Conservation (phyloP, 495 filamentous ascomycete species). For the Penicillium bovifimosum region DNA sequence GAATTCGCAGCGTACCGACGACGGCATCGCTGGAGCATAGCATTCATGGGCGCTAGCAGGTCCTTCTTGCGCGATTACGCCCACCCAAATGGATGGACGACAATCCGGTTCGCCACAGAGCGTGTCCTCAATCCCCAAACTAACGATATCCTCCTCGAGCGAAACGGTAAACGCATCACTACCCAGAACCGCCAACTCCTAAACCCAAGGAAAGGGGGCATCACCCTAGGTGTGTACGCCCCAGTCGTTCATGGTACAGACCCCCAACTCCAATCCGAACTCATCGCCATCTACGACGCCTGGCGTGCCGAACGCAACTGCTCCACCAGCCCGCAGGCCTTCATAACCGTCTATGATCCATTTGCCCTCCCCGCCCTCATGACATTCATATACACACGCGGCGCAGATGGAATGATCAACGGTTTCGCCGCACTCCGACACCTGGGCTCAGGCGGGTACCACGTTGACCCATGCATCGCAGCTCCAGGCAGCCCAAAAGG, state of each 20-base stretch:
- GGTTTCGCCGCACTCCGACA: slow-evolving; percentile 38
- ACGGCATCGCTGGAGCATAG: slow-evolving; percentile 24
- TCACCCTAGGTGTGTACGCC: slow-evolving; percentile 31
- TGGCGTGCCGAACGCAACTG: slow-evolving; percentile 35
- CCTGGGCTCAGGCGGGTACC: slow-evolving; percentile 35
- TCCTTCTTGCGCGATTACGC: slow-evolving; percentile 23
- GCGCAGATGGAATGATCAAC: slow-evolving; percentile 23
- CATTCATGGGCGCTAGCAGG: slow-evolving; percentile 36
- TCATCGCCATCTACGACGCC: slow-evolving; percentile 33
- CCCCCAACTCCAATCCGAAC: slow-evolving; percentile 23
- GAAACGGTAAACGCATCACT: slow-evolving; percentile 33
- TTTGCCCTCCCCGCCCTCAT: slow-evolving; percentile 38
- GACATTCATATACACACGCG: slow-evolving; percentile 40
- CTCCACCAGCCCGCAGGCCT: slow-evolving; percentile 28
- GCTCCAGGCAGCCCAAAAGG: slow-evolving; percentile 31
- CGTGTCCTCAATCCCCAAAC: slow-evolving; percentile 38
- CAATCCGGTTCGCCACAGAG: slow-evolving; percentile 37
- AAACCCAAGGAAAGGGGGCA: slow-evolving; percentile 28
- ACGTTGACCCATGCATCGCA: slow-evolving; percentile 41
- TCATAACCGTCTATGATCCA: slow-evolving; percentile 41
- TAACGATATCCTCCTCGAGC: slow-evolving; percentile 38
- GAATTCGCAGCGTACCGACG: slow-evolving; percentile 36
- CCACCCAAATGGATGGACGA: slow-evolving; percentile 27
- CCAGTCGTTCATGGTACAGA: slow-evolving; percentile 26
- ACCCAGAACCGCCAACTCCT: slow-evolving; percentile 35